phyloP scores from a whole-genome alignment of 257 asterid species.

The Jasminum sambac region DNA sequence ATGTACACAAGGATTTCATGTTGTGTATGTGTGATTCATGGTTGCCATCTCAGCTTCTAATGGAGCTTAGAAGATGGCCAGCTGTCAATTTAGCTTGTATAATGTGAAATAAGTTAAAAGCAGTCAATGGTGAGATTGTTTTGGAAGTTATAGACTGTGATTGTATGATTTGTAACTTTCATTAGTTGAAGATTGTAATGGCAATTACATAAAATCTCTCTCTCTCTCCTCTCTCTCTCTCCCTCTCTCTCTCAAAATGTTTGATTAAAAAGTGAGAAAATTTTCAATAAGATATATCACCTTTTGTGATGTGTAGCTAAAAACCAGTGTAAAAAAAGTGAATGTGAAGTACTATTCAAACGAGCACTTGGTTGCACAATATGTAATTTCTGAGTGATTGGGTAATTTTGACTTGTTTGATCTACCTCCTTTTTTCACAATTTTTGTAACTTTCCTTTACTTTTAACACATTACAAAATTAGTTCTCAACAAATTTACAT shows the following conservation, averaged over 20 bases:
- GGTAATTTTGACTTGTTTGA: too few relatives aligned
- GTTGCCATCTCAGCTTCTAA: background rate
- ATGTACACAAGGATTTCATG: conserved; percentile 2
- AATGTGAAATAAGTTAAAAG: background rate
- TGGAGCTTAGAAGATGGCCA: conserved; percentile 2
- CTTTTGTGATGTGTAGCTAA: too few relatives aligned
- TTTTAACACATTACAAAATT: too few relatives aligned
- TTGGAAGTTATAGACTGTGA: background rate
- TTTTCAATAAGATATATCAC: too few relatives aligned
- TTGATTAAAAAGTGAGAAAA: too few relatives aligned
- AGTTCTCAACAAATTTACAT: too few relatives aligned
- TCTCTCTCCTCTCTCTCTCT: background rate
- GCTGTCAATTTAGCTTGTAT: conserved; percentile 6
- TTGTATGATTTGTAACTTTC: conserved; percentile 4
- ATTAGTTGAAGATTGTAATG: conserved; percentile 16
- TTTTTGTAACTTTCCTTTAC: too few relatives aligned
- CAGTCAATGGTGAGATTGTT: background rate
- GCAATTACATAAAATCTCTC: background rate
- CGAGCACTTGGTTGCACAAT: too few relatives aligned
- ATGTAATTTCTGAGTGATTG: too few relatives aligned
- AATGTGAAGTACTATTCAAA: too few relatives aligned
- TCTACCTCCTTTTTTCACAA: too few relatives aligned
- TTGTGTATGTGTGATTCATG: background rate
- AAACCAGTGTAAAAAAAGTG: too few relatives aligned
- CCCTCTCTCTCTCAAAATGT: background rate